Conservation (phyloP, 2,329 filamentous ascomycete species). For the Dactylonectria macrodidyma region DNA sequence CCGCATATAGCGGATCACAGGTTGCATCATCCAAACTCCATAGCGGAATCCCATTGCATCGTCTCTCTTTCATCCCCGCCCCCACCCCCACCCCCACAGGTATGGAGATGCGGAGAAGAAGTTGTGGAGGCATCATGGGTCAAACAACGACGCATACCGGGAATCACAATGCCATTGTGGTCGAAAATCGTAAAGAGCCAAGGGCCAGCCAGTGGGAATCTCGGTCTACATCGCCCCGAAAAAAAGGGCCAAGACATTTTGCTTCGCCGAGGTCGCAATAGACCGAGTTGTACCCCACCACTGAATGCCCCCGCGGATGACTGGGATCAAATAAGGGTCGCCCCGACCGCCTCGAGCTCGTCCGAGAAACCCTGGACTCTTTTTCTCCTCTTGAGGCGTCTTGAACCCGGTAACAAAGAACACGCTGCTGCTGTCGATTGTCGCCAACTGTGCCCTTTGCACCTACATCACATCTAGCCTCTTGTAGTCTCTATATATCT, state of each 20-base stretch:
- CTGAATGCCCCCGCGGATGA: constrained; percentile 17
- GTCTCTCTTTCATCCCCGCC: neutral
- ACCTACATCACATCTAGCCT: no score
- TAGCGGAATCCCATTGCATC: neutral
- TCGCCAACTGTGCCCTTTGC: no score
- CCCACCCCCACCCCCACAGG: constrained; percentile 31
- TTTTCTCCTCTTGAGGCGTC: neutral
- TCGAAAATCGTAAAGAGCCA: no score
- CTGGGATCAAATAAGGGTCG: constrained; percentile 21
- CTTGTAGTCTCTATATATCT: neutral
- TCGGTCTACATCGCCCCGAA: constrained; percentile 31
- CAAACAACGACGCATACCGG: neutral
- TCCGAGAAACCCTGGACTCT: neutral
- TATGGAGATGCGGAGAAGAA: constrained; percentile 18
- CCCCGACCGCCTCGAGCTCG: constrained; percentile 5
- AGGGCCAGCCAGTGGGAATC: neutral
- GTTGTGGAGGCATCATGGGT: neutral
- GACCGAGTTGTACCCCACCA: constrained; percentile 27
- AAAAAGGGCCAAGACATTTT: neutral
- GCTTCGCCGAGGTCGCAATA: constrained; percentile 20
- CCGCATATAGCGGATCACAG: no score
- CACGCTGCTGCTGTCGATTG: neutral
- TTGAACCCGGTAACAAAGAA: neutral
- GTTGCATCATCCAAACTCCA: neutral
- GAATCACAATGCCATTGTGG: neutral